Evolutionary conservation across 345 rosid genomes (phyloP).

Genomic region (Conringia planisiliqua): DNA sequence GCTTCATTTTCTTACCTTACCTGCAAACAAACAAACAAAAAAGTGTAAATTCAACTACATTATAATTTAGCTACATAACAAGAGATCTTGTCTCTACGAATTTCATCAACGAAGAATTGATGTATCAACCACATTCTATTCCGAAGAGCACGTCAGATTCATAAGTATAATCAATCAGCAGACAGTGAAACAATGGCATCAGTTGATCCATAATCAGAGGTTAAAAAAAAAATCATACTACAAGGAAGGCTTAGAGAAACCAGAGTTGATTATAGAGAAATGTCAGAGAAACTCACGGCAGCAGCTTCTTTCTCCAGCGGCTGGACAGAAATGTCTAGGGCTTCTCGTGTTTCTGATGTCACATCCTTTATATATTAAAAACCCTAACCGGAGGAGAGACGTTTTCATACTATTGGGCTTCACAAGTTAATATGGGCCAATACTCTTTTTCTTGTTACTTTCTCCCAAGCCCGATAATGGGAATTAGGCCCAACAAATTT

Average conservation of each 20-base stretch:
- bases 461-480: no score
- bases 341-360: not conserved
- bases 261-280: not conserved
- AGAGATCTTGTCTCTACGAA: not conserved
- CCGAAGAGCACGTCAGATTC: not conserved
- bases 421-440: not conserved
- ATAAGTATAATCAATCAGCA: not conserved
- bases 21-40: not conserved
- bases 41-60: not conserved
- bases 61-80: not conserved
- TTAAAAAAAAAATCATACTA: no score
- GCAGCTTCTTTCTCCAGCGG: not conserved
- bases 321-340: constrained; percentile 12
- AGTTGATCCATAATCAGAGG: not conserved
- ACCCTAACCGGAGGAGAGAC: not conserved
- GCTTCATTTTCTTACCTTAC: constrained; percentile 45
- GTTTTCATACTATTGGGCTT: not conserved
- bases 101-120: not conserved
- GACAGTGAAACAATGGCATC: not conserved
- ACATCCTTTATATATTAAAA: not conserved
- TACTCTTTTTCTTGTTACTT: not conserved
- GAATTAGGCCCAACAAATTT: no score
- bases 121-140: not conserved
- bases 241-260: not conserved
- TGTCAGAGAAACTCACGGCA: constrained; percentile 5